phyloP scores from a whole-genome alignment of 1,139 yeast genomes.

The Candida glucosophila region DNA sequence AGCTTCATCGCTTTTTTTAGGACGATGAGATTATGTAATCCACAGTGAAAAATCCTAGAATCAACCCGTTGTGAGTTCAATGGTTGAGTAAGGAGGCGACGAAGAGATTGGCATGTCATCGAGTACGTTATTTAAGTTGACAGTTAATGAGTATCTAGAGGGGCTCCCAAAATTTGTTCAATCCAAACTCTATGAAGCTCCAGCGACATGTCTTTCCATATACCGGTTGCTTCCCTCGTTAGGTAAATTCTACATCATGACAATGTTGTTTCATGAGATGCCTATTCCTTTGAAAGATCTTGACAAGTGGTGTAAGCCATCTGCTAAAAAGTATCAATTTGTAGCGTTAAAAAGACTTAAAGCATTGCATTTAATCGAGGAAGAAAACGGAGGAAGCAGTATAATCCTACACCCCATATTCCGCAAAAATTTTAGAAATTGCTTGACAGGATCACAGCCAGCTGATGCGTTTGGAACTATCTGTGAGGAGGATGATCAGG shows the following conservation, averaged over 20 bases:
- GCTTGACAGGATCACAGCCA: slow-evolving; percentile 70
- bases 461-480: slow-evolving; percentile 39
- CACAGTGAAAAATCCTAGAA: slow-evolving; percentile 1
- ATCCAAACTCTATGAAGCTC: slow-evolving; percentile 63
- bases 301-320: slow-evolving; percentile 68
- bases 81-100: slow-evolving; percentile 1
- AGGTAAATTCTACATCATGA: slow-evolving; percentile 83
- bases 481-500: slow-evolving; percentile 23
- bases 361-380: slow-evolving; percentile 68
- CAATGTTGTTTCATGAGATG: slow-evolving; percentile 74
- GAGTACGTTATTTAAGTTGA: slow-evolving; percentile 50
- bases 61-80: slow-evolving; percentile 1
- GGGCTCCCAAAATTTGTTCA: slow-evolving; percentile 82
- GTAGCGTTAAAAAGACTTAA: slow-evolving; percentile 77
- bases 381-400: slow-evolving; percentile 44
- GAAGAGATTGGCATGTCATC: slow-evolving; percentile 18
- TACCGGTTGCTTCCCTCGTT: slow-evolving; percentile 80
- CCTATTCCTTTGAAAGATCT: slow-evolving; percentile 62
- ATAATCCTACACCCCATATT: slow-evolving; percentile 67
- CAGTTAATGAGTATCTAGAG: slow-evolving; percentile 85
- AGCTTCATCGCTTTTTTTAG: slow-evolving; percentile 2
- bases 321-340: slow-evolving; percentile 45
- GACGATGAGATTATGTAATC: background rate
- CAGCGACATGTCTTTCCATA: slow-evolving; percentile 91
- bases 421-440: slow-evolving; percentile 66